Percentiles rank a stretch among this genome's conserved stretches.
Evolutionary conservation across 345 rosid genomes (phyloP).

Genomic region (Erysimum cheiranthoides): DNA sequence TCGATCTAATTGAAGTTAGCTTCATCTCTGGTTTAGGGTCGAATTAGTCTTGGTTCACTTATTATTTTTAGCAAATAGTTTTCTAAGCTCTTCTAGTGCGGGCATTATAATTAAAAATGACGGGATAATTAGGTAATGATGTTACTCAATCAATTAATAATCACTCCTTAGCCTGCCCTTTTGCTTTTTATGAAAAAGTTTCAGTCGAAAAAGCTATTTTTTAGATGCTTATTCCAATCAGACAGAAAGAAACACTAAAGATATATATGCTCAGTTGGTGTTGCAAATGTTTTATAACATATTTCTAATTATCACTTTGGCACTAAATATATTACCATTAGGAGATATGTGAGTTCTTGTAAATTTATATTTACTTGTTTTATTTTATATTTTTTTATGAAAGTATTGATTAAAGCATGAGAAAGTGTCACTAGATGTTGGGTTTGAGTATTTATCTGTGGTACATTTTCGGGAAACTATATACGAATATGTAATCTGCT

Average conservation of each 20-base stretch:
- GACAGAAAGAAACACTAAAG: slow-evolving; percentile 14
- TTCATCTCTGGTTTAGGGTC: not conserved
- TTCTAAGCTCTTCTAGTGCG: slow-evolving; percentile 6
- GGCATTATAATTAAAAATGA: slow-evolving; percentile 11
- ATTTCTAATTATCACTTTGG: not conserved
- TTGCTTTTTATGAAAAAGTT: slow-evolving; percentile 20
- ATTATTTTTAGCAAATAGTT: not conserved
- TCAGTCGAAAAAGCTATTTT: slow-evolving; percentile 25
- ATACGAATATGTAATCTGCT: no score
- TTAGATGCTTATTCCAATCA: slow-evolving; percentile 45
- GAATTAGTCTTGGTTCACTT: not conserved
- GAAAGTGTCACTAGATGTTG: not conserved
- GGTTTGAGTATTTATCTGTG: not conserved
- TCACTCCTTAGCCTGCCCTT: slow-evolving; percentile 19
- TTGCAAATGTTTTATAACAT: not conserved
- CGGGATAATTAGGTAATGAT: slow-evolving; percentile 42
- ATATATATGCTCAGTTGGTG: slow-evolving; percentile 24
- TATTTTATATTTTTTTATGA: not conserved
- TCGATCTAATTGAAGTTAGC: not conserved
- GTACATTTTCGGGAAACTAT: not conserved
- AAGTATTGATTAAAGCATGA: not conserved
- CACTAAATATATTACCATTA: not conserved
- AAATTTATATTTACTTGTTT: not conserved
- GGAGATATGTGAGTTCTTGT: not conserved
- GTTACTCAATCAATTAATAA: slow-evolving; percentile 38